phyloP scores from a whole-genome alignment of 1,284 basidiomycete species.

The Boletus semigastroideus region DNA sequence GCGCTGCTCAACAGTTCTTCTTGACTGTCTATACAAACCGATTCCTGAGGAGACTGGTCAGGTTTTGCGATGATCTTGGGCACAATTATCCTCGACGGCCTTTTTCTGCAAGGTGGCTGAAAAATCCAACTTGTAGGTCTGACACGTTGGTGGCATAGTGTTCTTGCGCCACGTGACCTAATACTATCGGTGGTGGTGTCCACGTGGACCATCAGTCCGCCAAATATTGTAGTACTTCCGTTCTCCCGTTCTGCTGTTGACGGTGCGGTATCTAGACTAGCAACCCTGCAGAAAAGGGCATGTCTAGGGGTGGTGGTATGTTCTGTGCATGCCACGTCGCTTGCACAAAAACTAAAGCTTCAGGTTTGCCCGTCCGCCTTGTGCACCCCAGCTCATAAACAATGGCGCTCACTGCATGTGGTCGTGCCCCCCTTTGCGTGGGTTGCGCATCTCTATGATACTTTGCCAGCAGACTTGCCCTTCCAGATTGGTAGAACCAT shows the following conservation, averaged over 20 bases:
- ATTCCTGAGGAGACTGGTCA: too few relatives aligned
- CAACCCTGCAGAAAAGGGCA: background rate
- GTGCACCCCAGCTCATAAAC: background rate
- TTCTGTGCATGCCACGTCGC: background rate
- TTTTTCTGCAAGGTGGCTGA: too few relatives aligned
- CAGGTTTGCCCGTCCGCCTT: too few relatives aligned
- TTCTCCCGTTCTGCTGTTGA: background rate
- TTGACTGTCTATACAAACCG: too few relatives aligned
- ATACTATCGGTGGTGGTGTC: too few relatives aligned
- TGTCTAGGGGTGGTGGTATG: background rate
- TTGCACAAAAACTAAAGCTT: background rate
- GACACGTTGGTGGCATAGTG: too few relatives aligned
- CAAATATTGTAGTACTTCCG: background rate
- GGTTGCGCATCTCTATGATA: background rate
- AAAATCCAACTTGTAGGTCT: too few relatives aligned
- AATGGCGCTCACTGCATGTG: background rate
- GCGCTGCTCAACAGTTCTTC: too few relatives aligned
- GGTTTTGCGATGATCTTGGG: too few relatives aligned
- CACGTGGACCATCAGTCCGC: too few relatives aligned
- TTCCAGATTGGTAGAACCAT: background rate
- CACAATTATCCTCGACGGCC: too few relatives aligned
- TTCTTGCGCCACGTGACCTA: too few relatives aligned
- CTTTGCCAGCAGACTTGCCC: background rate
- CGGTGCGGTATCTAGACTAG: background rate
- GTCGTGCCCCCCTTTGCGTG: background rate